These are phyloP conservation scores for Coemansia sp. DNA, from an alignment of 192 early-diverging fungal species.

Conservation along the genomic window DNA sequence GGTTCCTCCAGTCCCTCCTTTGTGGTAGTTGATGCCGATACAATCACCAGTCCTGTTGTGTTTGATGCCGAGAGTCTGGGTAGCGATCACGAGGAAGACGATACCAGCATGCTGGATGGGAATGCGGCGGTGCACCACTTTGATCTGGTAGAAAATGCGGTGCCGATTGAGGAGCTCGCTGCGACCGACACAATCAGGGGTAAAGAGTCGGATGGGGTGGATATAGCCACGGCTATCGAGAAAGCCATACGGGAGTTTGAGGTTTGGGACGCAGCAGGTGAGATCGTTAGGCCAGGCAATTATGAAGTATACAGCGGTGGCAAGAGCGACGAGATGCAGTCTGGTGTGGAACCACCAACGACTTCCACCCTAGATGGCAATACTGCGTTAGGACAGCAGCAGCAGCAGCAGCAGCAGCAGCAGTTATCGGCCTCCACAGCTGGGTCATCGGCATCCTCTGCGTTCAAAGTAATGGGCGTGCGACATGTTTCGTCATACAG, in stretches of 20 bases:
- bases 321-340: too few species aligned
- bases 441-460: constrained; percentile 13
- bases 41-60: not conserved
- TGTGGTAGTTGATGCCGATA: too few species aligned
- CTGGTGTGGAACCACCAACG: not conserved
- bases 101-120: not conserved
- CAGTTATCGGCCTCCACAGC: not conserved
- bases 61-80: constrained; percentile 33
- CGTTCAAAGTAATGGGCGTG: constrained; percentile 50
- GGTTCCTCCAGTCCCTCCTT: too few species aligned
- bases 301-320: too few species aligned
- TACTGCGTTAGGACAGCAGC: not conserved
- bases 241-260: not conserved
- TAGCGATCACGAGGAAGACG: constrained; percentile 11
- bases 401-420: not conserved
- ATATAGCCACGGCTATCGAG: not conserved
- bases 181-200: not conserved
- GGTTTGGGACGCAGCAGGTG: constrained; percentile 31
- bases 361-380: not conserved
- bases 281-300: not conserved
- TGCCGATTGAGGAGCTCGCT: constrained; percentile 10
- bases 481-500: constrained; percentile 49
- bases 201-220: too few species aligned
- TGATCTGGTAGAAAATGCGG: constrained; percentile 46
- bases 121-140: constrained; percentile 6